phyloP scores from a whole-genome alignment of 2,329 filamentous ascomycete genomes.

The Scedosporium aurantiacum region DNA sequence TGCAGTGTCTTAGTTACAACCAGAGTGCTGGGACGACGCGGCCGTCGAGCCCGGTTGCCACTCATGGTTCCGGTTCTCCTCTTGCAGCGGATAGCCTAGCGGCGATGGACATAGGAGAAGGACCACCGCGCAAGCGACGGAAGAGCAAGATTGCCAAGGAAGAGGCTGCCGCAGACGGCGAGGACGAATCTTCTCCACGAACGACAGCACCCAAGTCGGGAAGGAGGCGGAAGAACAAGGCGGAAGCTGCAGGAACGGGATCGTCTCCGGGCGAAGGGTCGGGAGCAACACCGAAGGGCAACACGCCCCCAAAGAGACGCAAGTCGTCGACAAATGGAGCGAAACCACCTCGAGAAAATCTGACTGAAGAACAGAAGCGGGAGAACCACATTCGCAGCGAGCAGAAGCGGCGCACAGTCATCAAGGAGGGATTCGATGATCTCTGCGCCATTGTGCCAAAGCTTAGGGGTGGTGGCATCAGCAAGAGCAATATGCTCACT shows the following conservation, averaged over 20 bases:
- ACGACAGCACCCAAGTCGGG: background rate
- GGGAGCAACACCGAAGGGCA: background rate
- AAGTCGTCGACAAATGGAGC: slow-evolving; percentile 32
- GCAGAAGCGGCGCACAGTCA: slow-evolving; percentile 73
- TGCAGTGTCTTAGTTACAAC: slow-evolving; percentile 46
- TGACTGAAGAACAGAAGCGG: slow-evolving; percentile 70
- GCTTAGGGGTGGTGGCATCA: slow-evolving; percentile 62
- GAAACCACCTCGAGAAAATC: slow-evolving; percentile 49
- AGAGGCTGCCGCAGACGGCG: slow-evolving; percentile 9
- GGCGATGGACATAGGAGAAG: slow-evolving; percentile 17
- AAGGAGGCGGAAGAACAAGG: background rate
- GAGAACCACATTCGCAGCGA: slow-evolving; percentile 82
- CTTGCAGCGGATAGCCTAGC: slow-evolving; percentile 6
- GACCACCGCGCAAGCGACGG: slow-evolving; percentile 38
- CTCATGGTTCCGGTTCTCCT: background rate
- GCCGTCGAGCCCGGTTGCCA: slow-evolving; percentile 38
- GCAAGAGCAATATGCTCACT: slow-evolving; percentile 69
- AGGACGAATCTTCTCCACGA: slow-evolving; percentile 6
- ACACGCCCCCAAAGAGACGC: slow-evolving; percentile 27
- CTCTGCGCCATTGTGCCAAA: slow-evolving; percentile 67
- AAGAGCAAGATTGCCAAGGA: slow-evolving; percentile 41
- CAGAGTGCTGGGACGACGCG: slow-evolving; percentile 49
- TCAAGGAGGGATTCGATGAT: slow-evolving; percentile 73
- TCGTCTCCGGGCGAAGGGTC: background rate
- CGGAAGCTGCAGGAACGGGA: background rate